Conservation (phyloP, 169 alveolate species). For the Cyclospora cayetanensis region DNA sequence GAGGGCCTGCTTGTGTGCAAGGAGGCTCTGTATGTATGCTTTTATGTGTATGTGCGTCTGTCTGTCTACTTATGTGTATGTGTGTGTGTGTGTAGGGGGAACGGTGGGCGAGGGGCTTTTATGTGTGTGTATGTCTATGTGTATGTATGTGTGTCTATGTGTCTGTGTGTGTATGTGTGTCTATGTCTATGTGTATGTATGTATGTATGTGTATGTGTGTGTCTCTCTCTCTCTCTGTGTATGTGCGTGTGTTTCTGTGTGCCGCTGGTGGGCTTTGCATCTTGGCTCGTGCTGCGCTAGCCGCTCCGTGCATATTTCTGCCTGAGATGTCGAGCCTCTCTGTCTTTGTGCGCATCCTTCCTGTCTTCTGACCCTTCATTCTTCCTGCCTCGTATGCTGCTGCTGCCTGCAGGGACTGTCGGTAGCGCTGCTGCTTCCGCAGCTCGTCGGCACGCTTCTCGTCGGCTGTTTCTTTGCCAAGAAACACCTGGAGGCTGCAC, state of each 20-base stretch:
- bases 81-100: constrained; percentile 76
- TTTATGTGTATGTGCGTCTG: constrained; percentile 80
- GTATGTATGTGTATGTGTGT: neutral
- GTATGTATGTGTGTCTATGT: too few relatives aligned
- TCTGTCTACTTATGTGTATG: constrained; percentile 76
- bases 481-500: constrained; percentile 16
- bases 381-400: too few relatives aligned
- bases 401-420: neutral
- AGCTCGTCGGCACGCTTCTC: constrained; percentile 24
- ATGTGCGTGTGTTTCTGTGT: too few relatives aligned
- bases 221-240: constrained; percentile 49
- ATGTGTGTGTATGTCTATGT: neutral
- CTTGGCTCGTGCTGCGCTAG: constrained; percentile 57
- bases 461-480: constrained; percentile 35
- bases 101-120: neutral
- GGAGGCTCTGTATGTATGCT: constrained; percentile 69
- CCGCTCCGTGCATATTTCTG: neutral
- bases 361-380: neutral
- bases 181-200: constrained; percentile 3
- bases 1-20: neutral
- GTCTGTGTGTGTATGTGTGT: too few relatives aligned
- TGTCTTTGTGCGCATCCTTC: neutral
- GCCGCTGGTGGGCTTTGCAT: too few relatives aligned
- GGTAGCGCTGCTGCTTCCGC: constrained; percentile 52
- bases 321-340: neutral